These are phyloP conservation scores for Dioscorea alata DNA, from an alignment of 106 monocot species.

Conservation along the genomic window DNA sequence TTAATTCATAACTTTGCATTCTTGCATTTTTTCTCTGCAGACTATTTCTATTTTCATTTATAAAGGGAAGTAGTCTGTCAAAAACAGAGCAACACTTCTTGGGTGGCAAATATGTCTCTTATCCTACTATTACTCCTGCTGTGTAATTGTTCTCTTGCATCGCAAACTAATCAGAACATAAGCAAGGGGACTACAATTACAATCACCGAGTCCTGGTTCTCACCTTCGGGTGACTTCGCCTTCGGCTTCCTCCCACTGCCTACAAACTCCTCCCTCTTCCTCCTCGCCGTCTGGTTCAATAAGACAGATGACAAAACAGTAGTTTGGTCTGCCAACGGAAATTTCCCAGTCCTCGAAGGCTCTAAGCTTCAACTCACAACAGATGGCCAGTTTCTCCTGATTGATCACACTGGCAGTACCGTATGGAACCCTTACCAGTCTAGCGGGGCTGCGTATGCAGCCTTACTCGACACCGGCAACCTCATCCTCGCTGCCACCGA, in stretches of 20 bases:
- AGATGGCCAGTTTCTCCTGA: conserved; percentile 14
- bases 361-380: conserved; percentile 1
- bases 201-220: conserved; percentile 19
- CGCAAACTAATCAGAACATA: conserved; percentile 19
- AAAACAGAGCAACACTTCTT: too few species aligned
- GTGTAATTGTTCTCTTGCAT: too few species aligned
- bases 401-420: background rate
- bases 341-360: background rate
- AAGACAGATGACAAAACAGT: conserved; percentile 24
- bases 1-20: too few species aligned
- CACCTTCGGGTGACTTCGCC: conserved; percentile 48
- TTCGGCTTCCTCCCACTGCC: conserved; percentile 38
- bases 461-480: conserved; percentile 39
- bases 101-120: too few species aligned
- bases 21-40: too few species aligned
- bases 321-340: conserved; percentile 25
- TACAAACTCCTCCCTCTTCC: conserved; percentile 15
- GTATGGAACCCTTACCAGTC: conserved; percentile 10
- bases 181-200: conserved; percentile 15
- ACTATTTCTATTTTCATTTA: too few species aligned
- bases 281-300: conserved; percentile 38
- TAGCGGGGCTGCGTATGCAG: background rate
- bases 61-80: too few species aligned
- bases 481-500: conserved; percentile 12
- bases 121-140: too few species aligned